Base-by-base conservation (phyloP, 2,329 filamentous ascomycete species). In the Venturia effusa region DNA sequence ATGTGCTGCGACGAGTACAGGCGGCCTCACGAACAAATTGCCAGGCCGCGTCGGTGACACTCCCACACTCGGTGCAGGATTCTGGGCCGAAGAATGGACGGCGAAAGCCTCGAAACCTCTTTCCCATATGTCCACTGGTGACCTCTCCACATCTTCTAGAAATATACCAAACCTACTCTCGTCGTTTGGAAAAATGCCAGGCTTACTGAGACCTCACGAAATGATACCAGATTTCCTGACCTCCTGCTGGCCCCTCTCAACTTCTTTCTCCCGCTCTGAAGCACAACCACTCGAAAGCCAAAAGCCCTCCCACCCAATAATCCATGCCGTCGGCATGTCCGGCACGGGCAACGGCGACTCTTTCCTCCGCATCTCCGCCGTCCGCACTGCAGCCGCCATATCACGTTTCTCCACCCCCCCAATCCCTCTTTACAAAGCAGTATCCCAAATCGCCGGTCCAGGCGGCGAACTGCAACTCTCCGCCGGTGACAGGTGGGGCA, bases 311-410 rank as follows among this genome's bases (percentile, higher is more conserved):
- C 55, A 39, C 7, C 11, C 13, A 34, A 60, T 7, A 17, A 51
- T 3, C n/a, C 67, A 30, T 2, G 32, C 65, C 32, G 10, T 43
- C 34, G 62, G 51, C 22, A 77, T 90, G 11, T 93, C 89, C 0
- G 89, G 90, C 0, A 93, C 91, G 0, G 92, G 92, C 0, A 96
- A 96, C 69, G 92, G 92, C 0, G 92, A 96, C 74, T 90, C 89
- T 0, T 96, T 96, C 73, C 80, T 96, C 19, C 85, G 90, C 4
- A 78, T 85, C 1, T 83, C 81, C 17, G 91, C 91, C 1, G 84
- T 83, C 0, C 84, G 89, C 39, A 92, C 89, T 0, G 85, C 87
- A 0, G 88, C 84, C 1, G 85, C 90, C 0, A 87, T 92, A 68
- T 86, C 87, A 22, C 82, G 88, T 15, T 94, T 89, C 75, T 75